phyloP scores from a whole-genome alignment of 306 rosid species.

The Cyclanthera cordifolia region DNA sequence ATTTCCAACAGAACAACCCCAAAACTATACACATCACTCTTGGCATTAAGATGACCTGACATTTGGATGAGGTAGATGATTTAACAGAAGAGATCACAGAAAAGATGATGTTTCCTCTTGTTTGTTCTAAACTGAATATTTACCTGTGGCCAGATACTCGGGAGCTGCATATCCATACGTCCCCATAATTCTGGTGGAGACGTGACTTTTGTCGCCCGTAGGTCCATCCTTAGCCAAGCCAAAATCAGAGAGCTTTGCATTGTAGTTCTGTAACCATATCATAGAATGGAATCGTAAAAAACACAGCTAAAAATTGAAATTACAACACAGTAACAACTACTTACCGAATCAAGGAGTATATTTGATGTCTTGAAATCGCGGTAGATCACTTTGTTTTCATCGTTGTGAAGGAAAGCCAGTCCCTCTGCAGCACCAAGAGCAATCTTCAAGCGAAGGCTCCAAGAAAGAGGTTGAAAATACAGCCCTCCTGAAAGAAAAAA shows the following conservation, averaged over 20 bases:
- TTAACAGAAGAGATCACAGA: conserved; percentile 3
- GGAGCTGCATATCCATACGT: conserved; percentile 48
- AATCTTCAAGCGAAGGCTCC: conserved; percentile 36
- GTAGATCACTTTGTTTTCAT: conserved; percentile 35
- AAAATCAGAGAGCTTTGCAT: conserved; percentile 41
- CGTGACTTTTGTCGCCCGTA: conserved; percentile 39
- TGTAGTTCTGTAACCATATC: conserved; percentile 26
- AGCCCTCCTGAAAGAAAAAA: conserved; percentile 28
- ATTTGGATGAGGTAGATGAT: neutral
- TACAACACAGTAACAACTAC: neutral
- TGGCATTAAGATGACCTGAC: conserved; percentile 39
- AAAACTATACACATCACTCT: conserved; percentile 39
- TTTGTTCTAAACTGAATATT: neutral
- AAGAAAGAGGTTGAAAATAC: conserved; percentile 45
- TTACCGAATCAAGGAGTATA: conserved; percentile 32
- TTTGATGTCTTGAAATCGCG: conserved; percentile 43
- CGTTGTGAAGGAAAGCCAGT: conserved; percentile 37
- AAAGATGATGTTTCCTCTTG: neutral
- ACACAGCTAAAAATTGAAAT: neutral
- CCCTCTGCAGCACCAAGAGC: conserved; percentile 45
- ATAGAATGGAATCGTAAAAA: neutral
- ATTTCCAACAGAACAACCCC: conserved; percentile 41
- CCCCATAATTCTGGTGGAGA: conserved; percentile 42
- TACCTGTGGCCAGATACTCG: conserved; percentile 45
- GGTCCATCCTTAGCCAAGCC: conserved; percentile 52